phyloP scores from a whole-genome alignment of 2,329 filamentous ascomycete species.

The Pseudocercospora fijiensis region DNA sequence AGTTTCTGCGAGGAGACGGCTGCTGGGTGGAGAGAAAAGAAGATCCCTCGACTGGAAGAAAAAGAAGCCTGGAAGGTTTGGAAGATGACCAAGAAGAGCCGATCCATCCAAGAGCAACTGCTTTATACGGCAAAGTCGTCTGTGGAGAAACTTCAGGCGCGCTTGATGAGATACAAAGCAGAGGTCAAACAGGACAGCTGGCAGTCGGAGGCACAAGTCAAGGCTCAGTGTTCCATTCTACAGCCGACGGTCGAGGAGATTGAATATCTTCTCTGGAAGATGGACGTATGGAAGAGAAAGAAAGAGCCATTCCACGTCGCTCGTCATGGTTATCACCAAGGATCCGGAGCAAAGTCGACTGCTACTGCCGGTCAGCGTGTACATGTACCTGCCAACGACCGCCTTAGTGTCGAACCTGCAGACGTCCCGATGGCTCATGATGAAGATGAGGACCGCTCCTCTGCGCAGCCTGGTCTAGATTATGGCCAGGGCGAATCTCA shows the following conservation, averaged over 20 bases:
- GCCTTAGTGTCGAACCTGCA: constrained; percentile 30
- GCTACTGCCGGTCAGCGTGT: constrained; percentile 1
- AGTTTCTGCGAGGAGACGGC: constrained; percentile 54
- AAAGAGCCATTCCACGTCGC: constrained; percentile 32
- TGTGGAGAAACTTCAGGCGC: constrained; percentile 48
- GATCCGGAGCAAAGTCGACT: neutral
- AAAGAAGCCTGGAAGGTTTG: constrained; percentile 64
- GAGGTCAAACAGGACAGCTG: constrained; percentile 57
- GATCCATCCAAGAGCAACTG: constrained; percentile 41
- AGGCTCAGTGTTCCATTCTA: constrained; percentile 57
- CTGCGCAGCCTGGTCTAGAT: constrained; percentile 14
- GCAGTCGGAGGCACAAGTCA: constrained; percentile 54
- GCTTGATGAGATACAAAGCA: constrained; percentile 57
- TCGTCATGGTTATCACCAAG: constrained; percentile 16
- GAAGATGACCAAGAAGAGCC: constrained; percentile 53
- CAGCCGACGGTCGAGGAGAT: constrained; percentile 65
- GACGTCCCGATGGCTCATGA: constrained; percentile 8
- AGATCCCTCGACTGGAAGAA: constrained; percentile 55
- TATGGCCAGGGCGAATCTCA: constrained; percentile 1
- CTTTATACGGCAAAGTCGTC: constrained; percentile 48
- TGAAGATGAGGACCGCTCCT: constrained; percentile 23
- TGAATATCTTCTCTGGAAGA: constrained; percentile 52
- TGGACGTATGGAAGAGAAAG: constrained; percentile 41
- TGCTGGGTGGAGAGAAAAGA: constrained; percentile 58
- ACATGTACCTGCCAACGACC: constrained; percentile 25